Evolutionary conservation across 2,329 filamentous ascomycete species (phyloP).

Genomic region (Ustulina deusta): DNA sequence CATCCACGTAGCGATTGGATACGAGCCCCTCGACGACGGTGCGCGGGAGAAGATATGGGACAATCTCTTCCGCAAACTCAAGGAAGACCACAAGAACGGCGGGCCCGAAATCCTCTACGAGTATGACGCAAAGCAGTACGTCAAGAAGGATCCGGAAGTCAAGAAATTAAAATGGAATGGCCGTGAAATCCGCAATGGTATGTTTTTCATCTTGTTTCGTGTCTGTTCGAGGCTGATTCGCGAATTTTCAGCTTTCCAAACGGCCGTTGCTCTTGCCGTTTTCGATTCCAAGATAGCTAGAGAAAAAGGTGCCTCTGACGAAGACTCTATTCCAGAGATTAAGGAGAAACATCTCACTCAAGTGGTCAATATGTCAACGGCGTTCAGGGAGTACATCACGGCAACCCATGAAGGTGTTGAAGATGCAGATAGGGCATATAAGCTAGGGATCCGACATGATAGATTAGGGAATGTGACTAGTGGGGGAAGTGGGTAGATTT

Average conservation of each 20-base stretch:
- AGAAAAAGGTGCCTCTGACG: slow-evolving; percentile 15
- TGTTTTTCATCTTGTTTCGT: neutral
- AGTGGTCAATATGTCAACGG: slow-evolving; percentile 34
- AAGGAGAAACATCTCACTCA: slow-evolving; percentile 35
- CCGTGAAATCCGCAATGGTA: slow-evolving; percentile 30
- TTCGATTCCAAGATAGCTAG: slow-evolving; percentile 27
- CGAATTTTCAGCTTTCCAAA: slow-evolving; percentile 32
- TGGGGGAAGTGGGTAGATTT: neutral
- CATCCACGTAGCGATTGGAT: slow-evolving; percentile 18
- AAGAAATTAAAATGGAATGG: slow-evolving; percentile 21
- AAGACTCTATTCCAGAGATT: slow-evolving; percentile 33
- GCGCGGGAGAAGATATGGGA: slow-evolving; percentile 17
- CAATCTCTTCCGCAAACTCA: slow-evolving; percentile 18
- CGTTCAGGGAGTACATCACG: slow-evolving; percentile 36
- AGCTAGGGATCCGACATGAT: slow-evolving; percentile 23
- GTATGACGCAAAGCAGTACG: slow-evolving; percentile 24
- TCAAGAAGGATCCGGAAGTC: slow-evolving; percentile 10
- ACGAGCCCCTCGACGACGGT: slow-evolving; percentile 13
- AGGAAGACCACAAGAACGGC: slow-evolving; percentile 21
- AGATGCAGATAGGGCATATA: slow-evolving; percentile 32
- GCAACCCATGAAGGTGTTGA: slow-evolving; percentile 29
- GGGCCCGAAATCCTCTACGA: slow-evolving; percentile 25
- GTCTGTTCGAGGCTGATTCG: neutral
- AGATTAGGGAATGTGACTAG: neutral
- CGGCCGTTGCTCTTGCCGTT: slow-evolving; percentile 36